Conservation (phyloP, 495 filamentous ascomycete genomes). For the Neurospora sp. region DNA sequence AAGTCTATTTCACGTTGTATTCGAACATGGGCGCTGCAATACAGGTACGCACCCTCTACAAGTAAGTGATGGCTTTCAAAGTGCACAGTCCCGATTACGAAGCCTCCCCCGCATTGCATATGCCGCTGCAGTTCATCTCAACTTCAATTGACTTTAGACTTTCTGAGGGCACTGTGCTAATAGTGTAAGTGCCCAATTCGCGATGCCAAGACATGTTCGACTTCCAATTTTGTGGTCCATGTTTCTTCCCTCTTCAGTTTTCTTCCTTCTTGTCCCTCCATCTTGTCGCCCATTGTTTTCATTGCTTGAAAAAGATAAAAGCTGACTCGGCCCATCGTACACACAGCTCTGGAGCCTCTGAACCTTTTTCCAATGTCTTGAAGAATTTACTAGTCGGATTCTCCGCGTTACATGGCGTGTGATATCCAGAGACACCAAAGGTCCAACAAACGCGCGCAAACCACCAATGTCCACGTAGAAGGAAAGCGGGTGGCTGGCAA, state of each 20-base stretch:
- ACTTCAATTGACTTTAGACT: background rate
- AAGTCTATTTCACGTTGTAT: background rate
- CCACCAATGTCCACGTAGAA: background rate
- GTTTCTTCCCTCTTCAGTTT: background rate
- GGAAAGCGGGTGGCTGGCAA: background rate
- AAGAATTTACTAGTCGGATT: background rate
- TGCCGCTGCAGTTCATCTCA: background rate
- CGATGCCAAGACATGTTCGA: background rate
- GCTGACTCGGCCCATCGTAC: background rate
- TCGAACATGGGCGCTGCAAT: background rate
- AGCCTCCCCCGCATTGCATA: background rate
- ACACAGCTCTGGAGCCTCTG: background rate
- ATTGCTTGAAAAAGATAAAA: background rate
- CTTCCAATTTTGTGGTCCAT: background rate
- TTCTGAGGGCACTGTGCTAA: background rate
- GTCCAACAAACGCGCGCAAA: background rate
- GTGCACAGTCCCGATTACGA: background rate
- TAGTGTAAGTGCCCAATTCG: background rate
- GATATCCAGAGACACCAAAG: background rate
- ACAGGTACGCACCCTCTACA: background rate
- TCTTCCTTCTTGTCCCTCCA: background rate
- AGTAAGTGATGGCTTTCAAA: background rate
- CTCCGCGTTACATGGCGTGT: background rate
- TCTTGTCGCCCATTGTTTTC: background rate
- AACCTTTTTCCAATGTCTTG: background rate